Evolutionary conservation across 108 stramenopile species (phyloP).

Genomic region (Cyclotella baltica): DNA sequence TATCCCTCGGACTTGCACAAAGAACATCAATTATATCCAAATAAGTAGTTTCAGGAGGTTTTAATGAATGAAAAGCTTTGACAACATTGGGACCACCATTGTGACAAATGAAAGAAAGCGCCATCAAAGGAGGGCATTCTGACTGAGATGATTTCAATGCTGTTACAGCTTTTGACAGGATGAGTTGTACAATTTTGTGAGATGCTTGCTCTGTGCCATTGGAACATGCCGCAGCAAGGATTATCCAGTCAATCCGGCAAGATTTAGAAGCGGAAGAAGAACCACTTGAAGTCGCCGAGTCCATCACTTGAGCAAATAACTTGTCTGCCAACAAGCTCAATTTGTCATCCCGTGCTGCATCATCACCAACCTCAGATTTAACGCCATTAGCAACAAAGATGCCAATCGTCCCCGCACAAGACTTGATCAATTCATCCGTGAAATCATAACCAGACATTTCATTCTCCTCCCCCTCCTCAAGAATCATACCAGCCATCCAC

Average conservation of each 20-base stretch:
- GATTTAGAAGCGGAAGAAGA: constrained; percentile 5
- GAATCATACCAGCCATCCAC: constrained; percentile 32
- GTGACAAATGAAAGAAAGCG: constrained; percentile 45
- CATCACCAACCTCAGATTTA: not conserved
- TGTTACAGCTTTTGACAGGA: constrained; percentile 26
- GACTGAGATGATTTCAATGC: constrained; percentile 13
- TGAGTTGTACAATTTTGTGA: constrained; percentile 33
- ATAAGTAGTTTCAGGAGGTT: constrained; percentile 18
- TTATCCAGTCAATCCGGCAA: constrained; percentile 52
- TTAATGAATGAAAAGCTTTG: constrained; percentile 43
- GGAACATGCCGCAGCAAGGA: constrained; percentile 53
- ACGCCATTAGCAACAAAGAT: constrained; percentile 39
- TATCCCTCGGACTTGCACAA: constrained; percentile 26
- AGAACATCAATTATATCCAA: constrained; percentile 46
- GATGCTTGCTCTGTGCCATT: constrained; percentile 37
- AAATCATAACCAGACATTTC: not conserved
- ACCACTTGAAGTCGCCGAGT: constrained; percentile 36
- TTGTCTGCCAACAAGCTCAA: constrained; percentile 16
- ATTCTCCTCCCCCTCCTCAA: not conserved
- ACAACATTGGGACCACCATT: constrained; percentile 47
- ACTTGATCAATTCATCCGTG: constrained; percentile 33
- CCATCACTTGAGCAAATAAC: constrained; percentile 36
- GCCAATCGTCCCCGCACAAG: constrained; percentile 51
- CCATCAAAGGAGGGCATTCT: constrained; percentile 35
- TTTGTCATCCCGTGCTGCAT: not conserved